phyloP scores from a whole-genome alignment of 306 rosid genomes.

The Alnus glutinosa region DNA sequence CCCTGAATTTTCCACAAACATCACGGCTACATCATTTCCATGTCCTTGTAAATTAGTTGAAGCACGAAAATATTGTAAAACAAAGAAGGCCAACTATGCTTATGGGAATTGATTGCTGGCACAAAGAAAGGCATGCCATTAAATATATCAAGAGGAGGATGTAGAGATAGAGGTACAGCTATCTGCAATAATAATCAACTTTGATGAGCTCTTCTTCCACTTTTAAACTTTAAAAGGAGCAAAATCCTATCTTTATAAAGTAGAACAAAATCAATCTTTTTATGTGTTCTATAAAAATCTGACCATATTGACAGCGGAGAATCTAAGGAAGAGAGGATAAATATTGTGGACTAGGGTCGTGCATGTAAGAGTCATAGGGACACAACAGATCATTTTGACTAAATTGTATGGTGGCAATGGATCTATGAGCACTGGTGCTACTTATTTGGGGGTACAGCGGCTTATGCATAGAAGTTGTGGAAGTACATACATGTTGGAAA shows the following conservation, averaged over 20 bases:
- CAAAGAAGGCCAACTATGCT: background rate
- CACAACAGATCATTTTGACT: background rate
- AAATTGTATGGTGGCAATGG: background rate
- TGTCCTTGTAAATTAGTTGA: background rate
- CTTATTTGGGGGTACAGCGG: too few relatives aligned
- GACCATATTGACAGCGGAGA: background rate
- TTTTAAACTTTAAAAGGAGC: background rate
- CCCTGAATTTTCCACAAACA: conserved; percentile 51
- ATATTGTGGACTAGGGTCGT: too few relatives aligned
- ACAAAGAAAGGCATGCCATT: background rate
- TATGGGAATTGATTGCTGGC: background rate
- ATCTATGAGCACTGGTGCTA: too few relatives aligned
- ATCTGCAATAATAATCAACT: background rate
- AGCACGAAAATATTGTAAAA: background rate
- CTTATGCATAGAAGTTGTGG: too few relatives aligned
- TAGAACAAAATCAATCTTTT: too few relatives aligned
- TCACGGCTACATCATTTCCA: conserved; percentile 12
- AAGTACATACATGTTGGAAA: too few relatives aligned
- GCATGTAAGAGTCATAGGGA: background rate
- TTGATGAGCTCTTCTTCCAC: background rate
- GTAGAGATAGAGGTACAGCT: background rate
- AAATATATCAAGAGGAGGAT: background rate
- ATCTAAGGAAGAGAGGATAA: background rate
- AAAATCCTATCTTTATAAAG: background rate
- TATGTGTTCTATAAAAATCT: background rate